These are phyloP conservation scores for Laburnicola sp. DNA, from an alignment of 2,329 filamentous ascomycete genomes.

Conservation along the genomic window DNA sequence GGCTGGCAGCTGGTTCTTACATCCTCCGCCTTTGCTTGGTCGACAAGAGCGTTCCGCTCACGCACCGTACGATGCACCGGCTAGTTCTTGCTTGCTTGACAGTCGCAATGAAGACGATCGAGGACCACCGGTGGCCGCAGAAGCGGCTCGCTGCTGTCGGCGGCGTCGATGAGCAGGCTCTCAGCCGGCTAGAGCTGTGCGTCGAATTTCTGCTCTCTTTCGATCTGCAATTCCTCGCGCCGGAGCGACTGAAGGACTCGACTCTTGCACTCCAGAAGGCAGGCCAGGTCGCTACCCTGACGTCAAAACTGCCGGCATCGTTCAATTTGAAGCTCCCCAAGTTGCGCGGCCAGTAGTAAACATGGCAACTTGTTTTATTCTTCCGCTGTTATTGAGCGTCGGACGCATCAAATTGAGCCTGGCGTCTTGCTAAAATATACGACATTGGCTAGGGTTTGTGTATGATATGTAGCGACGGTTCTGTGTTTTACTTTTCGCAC, in stretches of 20 bases:
- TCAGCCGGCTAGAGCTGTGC: constrained; percentile 83
- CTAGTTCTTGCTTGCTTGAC: constrained; percentile 80
- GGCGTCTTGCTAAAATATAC: constrained; percentile 3
- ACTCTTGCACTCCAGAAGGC: constrained; percentile 45
- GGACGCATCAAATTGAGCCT: background rate
- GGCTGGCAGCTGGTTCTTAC: constrained; percentile 85
- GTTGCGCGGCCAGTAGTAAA: constrained; percentile 15
- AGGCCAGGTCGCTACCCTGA: constrained; percentile 43
- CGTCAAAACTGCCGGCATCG: constrained; percentile 36
- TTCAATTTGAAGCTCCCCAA: constrained; percentile 41
- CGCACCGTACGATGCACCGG: constrained; percentile 81
- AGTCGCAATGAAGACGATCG: constrained; percentile 92
- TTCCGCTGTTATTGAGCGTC: background rate
- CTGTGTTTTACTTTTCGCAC: background rate
- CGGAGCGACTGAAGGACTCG: constrained; percentile 39
- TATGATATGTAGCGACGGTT: constrained; percentile 6
- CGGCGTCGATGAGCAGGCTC: constrained; percentile 78
- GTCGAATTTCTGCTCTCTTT: constrained; percentile 53
- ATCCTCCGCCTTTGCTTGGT: constrained; percentile 79
- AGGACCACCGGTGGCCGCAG: constrained; percentile 88
- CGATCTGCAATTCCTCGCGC: constrained; percentile 45
- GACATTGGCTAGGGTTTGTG: constrained; percentile 6
- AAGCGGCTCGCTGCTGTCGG: constrained; percentile 82
- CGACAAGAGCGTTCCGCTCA: constrained; percentile 76
- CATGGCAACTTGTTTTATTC: constrained; percentile 9